Conservation (phyloP, 1,139 yeast genomes). For the Kodamaea suecica region DNA sequence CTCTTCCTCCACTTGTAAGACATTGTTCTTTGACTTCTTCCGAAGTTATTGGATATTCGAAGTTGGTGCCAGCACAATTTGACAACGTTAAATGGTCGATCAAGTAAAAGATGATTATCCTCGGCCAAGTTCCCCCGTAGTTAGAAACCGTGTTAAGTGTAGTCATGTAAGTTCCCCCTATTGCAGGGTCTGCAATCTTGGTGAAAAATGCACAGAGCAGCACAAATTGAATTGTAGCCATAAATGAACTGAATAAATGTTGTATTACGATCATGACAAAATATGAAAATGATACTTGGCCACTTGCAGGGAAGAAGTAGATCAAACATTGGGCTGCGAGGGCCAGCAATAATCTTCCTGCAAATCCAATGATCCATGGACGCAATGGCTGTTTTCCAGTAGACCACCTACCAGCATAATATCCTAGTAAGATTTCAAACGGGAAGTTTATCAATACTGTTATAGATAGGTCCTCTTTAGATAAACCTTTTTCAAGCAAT, state of each 20-base stretch:
- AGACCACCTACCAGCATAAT: constrained; percentile 95
- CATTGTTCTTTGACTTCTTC: constrained; percentile 46
- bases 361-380: constrained; percentile 89
- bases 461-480: constrained; percentile 89
- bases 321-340: constrained; percentile 72
- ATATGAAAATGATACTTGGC: constrained; percentile 48
- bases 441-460: constrained; percentile 95
- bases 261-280: constrained; percentile 71
- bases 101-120: constrained; percentile 67
- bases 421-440: constrained; percentile 90
- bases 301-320: constrained; percentile 62
- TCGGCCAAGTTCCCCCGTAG: constrained; percentile 98
- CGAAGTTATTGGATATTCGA: constrained; percentile 10
- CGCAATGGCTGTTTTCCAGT: constrained; percentile 65
- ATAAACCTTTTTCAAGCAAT: constrained; percentile 86
- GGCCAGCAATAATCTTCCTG: constrained; percentile 83
- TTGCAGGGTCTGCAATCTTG: constrained; percentile 88
- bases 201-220: constrained; percentile 94
- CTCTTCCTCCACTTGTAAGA: constrained; percentile 50
- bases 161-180: constrained; percentile 99
- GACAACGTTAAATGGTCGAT: constrained; percentile 77
- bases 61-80: constrained; percentile 37
- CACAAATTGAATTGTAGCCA: constrained; percentile 94
- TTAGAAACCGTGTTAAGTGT: constrained; percentile 87
- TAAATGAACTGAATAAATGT: constrained; percentile 82